Evolutionary conservation across 805 yeast genomes (phyloP), one percentile per base, ranked within the genome.

Genomic region (Spathaspora arborariae): DNA sequence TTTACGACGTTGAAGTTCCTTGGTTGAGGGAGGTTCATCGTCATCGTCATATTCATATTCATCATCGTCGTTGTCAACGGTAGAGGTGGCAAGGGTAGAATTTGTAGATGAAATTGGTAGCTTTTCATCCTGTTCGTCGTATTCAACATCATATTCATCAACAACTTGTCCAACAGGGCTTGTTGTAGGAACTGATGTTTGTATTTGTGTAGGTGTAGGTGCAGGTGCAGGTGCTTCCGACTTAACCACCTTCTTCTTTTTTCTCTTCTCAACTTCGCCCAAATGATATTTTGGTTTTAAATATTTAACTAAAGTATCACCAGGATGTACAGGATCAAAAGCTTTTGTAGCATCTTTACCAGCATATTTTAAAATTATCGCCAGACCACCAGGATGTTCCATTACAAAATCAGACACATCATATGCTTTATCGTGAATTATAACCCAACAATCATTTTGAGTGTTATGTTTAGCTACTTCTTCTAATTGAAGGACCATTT

Each of bases 251-350:
- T 13, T 49, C 47, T 35, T 43, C 42, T 44, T 41, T 41, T 45
- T 24, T 24, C 27, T 24, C 10, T 24, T 51, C 20, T 57, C 68
- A 7, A 68, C 70, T 9, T 60, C 66, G 1, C 76, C 76, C 42
- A 58, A 54, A 48, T 67, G 74, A 34, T 58, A 60, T 47, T 69
- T 58, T 4, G 56, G 52, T 2, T 63, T 95, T 34, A 88, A 64
- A 55, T 81, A 82, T 58, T 83, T 82, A 22, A 79, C 82, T 45
- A 92, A 73, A 5, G 88, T 85, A 56, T 90, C 96, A n/a, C 84
- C 79, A 0, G 98, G 94, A 64, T 92, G 99, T 50, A 92, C 76
- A 16, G 96, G 96, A 49, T 85, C 88, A 60, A 89, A 92, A 8
- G 88, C 81, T 56, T 84, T 82, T 6, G 94, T 84, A 9, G 92